Evolutionary conservation across 2,329 filamentous ascomycete genomes (phyloP).

Genomic region (Aureobasidium vineae): DNA sequence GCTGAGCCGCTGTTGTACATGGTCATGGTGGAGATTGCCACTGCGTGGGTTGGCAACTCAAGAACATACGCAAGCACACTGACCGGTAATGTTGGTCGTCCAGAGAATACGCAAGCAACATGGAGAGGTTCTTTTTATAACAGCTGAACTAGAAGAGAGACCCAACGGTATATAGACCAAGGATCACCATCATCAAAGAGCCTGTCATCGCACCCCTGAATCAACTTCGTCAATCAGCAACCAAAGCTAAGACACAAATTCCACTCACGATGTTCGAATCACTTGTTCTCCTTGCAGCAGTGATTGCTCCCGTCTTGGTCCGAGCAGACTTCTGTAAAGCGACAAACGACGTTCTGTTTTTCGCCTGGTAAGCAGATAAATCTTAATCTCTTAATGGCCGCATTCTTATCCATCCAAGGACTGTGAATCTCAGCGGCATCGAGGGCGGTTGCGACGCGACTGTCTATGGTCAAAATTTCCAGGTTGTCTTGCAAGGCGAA

Average conservation of each 20-base stretch:
- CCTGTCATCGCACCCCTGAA: not conserved
- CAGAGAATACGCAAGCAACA: not conserved
- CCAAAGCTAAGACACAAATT: not conserved
- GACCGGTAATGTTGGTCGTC: not conserved
- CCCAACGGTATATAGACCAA: not conserved
- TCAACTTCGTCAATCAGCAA: not conserved
- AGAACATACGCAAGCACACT: not conserved
- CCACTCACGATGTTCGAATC: not conserved
- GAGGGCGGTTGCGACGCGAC: slow-evolving; percentile 2
- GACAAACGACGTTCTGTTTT: not conserved
- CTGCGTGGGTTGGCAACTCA: not conserved
- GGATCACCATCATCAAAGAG: too few species aligned
- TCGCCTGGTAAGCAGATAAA: not conserved
- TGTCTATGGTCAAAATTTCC: not conserved
- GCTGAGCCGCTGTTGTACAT: not conserved
- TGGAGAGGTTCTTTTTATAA: not conserved
- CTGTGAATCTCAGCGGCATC: slow-evolving; percentile 2
- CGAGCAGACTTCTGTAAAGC: slow-evolving; percentile 4
- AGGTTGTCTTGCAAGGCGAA: not conserved
- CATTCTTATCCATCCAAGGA: not conserved
- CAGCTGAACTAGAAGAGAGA: too few species aligned
- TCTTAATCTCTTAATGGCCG: not conserved
- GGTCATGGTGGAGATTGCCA: not conserved
- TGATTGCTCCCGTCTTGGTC: not conserved
- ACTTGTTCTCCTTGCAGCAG: not conserved